Evolutionary conservation across 2,329 filamentous ascomycete species (phyloP).

Genomic region (Nakataea oryzae): DNA sequence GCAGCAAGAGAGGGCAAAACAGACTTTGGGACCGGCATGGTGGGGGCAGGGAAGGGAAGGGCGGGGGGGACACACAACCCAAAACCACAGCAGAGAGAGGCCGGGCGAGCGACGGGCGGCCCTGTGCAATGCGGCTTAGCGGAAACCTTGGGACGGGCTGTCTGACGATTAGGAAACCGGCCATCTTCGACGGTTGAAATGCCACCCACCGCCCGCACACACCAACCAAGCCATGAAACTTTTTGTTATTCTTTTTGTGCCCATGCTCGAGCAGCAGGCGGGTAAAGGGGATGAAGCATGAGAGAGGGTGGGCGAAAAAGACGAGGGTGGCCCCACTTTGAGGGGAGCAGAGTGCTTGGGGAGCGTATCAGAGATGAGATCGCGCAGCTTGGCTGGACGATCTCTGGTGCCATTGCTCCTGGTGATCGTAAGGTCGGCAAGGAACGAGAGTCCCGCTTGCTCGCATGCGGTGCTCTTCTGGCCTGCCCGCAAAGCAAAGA

Average conservation of each 20-base stretch:
- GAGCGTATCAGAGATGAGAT: neutral
- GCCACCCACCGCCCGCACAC: too few relatives aligned
- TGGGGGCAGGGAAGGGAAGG: neutral
- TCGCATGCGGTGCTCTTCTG: neutral
- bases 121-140: neutral
- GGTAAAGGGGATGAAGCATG: neutral
- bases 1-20: neutral
- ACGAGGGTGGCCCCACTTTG: neutral
- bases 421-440: neutral
- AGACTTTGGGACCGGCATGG: neutral
- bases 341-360: neutral
- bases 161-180: neutral
- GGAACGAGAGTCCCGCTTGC: neutral
- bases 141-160: neutral
- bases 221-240: neutral
- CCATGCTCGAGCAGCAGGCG: neutral
- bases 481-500: too few relatives aligned
- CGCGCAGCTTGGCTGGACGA: neutral
- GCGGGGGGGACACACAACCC: neutral
- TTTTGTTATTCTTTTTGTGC: neutral
- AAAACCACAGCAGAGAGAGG: neutral
- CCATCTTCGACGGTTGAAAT: neutral
- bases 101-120: too few relatives aligned
- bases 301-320: neutral
- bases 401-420: neutral